phyloP scores from a whole-genome alignment of 768 basidiomycete genomes.

The Dendrothele bispora region DNA sequence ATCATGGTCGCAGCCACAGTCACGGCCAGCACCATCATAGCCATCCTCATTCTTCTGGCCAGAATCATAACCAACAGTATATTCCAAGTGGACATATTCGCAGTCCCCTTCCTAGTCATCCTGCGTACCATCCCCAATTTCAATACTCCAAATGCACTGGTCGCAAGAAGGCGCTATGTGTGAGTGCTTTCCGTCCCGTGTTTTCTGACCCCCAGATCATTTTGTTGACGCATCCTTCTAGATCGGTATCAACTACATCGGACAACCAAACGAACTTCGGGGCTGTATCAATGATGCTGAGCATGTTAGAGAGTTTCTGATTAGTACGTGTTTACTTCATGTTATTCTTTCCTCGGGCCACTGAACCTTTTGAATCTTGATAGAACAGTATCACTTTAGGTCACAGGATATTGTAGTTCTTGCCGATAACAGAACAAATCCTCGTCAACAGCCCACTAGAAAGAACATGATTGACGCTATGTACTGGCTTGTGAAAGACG shows the following conservation, averaged over 20 bases:
- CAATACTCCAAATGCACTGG: conserved; percentile 84
- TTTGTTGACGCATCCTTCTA: too few relatives aligned
- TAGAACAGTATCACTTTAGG: conserved; percentile 50
- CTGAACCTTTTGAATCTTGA: conserved; percentile 19
- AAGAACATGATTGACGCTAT: conserved; percentile 49
- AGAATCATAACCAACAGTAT: too few relatives aligned
- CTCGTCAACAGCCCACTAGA: conserved; percentile 42
- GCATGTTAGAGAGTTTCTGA: conserved; percentile 68
- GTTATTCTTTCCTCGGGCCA: not conserved
- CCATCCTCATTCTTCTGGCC: too few relatives aligned
- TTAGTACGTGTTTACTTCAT: conserved; percentile 38
- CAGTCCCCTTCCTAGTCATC: too few relatives aligned
- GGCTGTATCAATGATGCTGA: conserved; percentile 85
- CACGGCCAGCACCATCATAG: too few relatives aligned
- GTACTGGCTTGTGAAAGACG: conserved; percentile 66
- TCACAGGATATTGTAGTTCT: conserved; percentile 66
- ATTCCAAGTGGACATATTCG: too few relatives aligned
- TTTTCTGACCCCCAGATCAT: conserved; percentile 2
- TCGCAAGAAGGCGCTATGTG: conserved; percentile 18
- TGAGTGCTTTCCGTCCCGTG: conserved; percentile 4
- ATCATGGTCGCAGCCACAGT: too few relatives aligned
- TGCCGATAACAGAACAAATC: conserved; percentile 56
- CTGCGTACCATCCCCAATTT: conserved; percentile 66
- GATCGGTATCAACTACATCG: conserved; percentile 82
- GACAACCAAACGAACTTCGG: conserved; percentile 58